These are phyloP conservation scores for Immersiella caudata DNA, from an alignment of 495 filamentous ascomycete species.

Conservation along the genomic window DNA sequence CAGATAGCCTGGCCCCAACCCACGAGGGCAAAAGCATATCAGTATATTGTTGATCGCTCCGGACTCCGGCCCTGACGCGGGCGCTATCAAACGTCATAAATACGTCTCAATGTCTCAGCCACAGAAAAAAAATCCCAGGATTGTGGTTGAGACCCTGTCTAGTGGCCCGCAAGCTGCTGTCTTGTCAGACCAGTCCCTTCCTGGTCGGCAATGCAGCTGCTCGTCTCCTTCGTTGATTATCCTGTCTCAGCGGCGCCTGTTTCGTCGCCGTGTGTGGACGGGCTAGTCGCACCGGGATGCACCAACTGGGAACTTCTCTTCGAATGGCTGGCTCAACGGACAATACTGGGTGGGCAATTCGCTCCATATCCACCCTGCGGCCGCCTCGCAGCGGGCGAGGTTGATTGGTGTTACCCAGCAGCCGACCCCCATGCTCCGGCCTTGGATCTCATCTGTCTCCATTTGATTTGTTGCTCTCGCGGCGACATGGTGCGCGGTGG, in stretches of 20 bases:
- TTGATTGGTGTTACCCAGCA: conserved; percentile 1
- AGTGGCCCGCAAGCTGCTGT: conserved; percentile 4
- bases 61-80: not conserved
- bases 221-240: not conserved
- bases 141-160: conserved; percentile 28
- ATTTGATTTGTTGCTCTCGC: conserved; percentile 3
- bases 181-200: conserved; percentile 12
- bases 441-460: not conserved
- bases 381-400: not conserved
- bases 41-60: not conserved
- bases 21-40: not conserved
- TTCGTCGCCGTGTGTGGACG: not conserved
- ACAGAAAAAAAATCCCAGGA: conserved; percentile 28
- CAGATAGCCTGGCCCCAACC: not conserved
- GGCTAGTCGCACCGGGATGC: not conserved
- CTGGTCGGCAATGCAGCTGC: conserved; percentile 14
- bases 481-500: not conserved
- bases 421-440: not conserved
- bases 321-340: not conserved
- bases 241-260: conserved; percentile 3
- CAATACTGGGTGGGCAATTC: not conserved
- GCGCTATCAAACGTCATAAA: conserved; percentile 18
- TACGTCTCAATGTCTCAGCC: conserved; percentile 1
- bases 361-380: not conserved
- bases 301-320: not conserved